Evolutionary conservation across 768 basidiomycete genomes (phyloP), one percentile per base, ranked within the genome.

Genomic region (Chiua virens): DNA sequence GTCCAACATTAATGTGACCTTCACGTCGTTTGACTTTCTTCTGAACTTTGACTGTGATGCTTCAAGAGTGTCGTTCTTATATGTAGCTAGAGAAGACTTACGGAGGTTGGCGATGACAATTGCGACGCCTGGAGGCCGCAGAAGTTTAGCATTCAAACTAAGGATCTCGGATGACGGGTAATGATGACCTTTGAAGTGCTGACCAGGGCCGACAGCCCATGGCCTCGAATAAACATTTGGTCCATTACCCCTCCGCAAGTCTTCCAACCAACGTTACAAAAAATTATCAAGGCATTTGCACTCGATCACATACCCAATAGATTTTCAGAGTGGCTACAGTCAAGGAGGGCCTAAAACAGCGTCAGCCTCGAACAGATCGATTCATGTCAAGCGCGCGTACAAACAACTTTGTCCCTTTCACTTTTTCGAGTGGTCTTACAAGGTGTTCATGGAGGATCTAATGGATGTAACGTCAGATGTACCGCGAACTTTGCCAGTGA

Each of bases 391-490:
- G 34, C 34, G 17, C 7, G 17, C 34, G 17, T 34, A 34, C 34
- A 17, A 34, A 15, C 7, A 34, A 15, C 7, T 34, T 34, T 5
- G 34, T 21, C 34, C 44, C 42, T 21, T 54, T 47, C 6, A 21
- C 35, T n/a, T 20, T 42, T 34, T 50, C 30, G 45, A 57, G 23
- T 1, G 56, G 56, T 4, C 22, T 15, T 21, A 57, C 39, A 22
- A 57, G 34, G 20, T 8, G 35, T 17, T 22, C 21, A 18, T 55
- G 46, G 27, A 57, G 42, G 21, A 17, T 11, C 56, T 57, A 14
- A 22, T n/a, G 1, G 20, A 7, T 15, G 30, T 46, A 1, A 47
- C 37, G 8, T 37, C 27, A 22, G n/a, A 28, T 10, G n/a, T 27
- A 9, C 6, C n/a, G n/a, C n/a, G 13, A 23, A 45, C 23, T 11